These are phyloP conservation scores for Paralagenidium karlingii DNA, from an alignment of 352 stramenopile species.

Conservation along the genomic window DNA sequence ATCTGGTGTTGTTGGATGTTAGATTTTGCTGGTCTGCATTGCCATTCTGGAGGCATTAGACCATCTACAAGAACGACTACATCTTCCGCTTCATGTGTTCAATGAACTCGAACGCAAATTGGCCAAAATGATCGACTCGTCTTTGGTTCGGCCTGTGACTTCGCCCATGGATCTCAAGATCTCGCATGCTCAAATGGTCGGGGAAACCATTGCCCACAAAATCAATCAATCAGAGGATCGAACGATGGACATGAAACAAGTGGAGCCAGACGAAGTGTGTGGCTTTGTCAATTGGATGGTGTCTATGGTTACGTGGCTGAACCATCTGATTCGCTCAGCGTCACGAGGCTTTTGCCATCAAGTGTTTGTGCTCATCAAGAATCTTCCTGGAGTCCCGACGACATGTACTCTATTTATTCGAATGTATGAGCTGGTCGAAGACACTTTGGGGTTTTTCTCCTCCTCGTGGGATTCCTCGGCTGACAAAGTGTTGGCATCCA, in stretches of 20 bases:
- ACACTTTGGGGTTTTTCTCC: slow-evolving; percentile 40
- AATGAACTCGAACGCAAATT: slow-evolving; percentile 64
- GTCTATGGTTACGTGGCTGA: slow-evolving; percentile 39
- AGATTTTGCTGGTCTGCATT: slow-evolving; percentile 74
- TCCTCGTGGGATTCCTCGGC: no score
- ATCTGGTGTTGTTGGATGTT: neutral
- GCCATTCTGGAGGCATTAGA: slow-evolving; percentile 62
- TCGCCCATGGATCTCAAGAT: slow-evolving; percentile 1
- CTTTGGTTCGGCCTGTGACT: slow-evolving; percentile 16
- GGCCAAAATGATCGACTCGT: slow-evolving; percentile 46
- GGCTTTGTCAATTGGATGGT: slow-evolving; percentile 52
- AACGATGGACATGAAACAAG: slow-evolving; percentile 8
- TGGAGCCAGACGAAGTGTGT: slow-evolving; percentile 45
- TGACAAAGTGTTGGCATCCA: no score
- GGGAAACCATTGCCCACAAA: no score
- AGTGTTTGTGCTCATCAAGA: slow-evolving; percentile 69
- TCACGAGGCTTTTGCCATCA: slow-evolving; percentile 44
- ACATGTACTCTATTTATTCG: slow-evolving; percentile 53
- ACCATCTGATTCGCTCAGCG: slow-evolving; percentile 25
- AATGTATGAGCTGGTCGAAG: slow-evolving; percentile 56
- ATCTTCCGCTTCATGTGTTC: slow-evolving; percentile 47
- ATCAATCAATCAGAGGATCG: slow-evolving; percentile 1
- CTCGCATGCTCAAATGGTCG: neutral
- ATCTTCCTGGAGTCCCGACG: slow-evolving; percentile 53
- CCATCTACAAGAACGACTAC: slow-evolving; percentile 52